A percentile compares a stretch with the other conserved stretches of the same genome.
Conservation (phyloP, 805 yeast species). For the Dipodascus geniculatus region DNA sequence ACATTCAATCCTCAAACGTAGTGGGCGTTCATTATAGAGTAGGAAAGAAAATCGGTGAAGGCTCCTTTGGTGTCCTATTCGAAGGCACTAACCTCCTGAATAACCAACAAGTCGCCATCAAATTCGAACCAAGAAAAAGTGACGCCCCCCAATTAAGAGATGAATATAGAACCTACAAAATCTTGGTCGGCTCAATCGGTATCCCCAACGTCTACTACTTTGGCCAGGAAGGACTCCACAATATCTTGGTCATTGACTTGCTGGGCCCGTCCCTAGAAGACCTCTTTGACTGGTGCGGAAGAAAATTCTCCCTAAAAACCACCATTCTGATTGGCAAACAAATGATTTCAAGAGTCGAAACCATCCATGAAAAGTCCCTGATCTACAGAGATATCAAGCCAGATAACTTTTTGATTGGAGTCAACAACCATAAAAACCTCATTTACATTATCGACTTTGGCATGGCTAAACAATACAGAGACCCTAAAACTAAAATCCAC, state of each 20-base stretch:
- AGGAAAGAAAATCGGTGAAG: constrained; percentile 97
- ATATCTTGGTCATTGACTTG: constrained; percentile 85
- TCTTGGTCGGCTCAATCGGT: constrained; percentile 69
- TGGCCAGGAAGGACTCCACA: constrained; percentile 97
- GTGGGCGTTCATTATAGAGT: constrained; percentile 95
- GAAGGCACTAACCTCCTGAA: constrained; percentile 90
- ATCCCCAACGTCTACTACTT: constrained; percentile 95
- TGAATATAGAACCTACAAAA: constrained; percentile 91
- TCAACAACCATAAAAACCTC: constrained; percentile 68
- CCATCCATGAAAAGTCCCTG: constrained; percentile 78
- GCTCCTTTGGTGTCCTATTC: constrained; percentile 94
- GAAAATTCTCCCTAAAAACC: constrained; percentile 77
- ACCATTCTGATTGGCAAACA: constrained; percentile 90
- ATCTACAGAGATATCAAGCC: constrained; percentile 97
- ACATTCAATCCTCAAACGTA: constrained; percentile 39
- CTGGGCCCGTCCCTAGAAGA: constrained; percentile 95
- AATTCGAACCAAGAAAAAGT: constrained; percentile 87
- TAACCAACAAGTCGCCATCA: constrained; percentile 89
- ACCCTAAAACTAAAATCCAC: constrained; percentile 89
- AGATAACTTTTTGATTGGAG: constrained; percentile 89
- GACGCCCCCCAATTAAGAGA: constrained; percentile 97
- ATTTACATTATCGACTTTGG: constrained; percentile 94
- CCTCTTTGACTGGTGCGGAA: constrained; percentile 95
- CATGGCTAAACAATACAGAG: constrained; percentile 97
- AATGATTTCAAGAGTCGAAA: constrained; percentile 80